phyloP scores from a whole-genome alignment of 75 land plant species.

The Cupressus sempervirens region DNA sequence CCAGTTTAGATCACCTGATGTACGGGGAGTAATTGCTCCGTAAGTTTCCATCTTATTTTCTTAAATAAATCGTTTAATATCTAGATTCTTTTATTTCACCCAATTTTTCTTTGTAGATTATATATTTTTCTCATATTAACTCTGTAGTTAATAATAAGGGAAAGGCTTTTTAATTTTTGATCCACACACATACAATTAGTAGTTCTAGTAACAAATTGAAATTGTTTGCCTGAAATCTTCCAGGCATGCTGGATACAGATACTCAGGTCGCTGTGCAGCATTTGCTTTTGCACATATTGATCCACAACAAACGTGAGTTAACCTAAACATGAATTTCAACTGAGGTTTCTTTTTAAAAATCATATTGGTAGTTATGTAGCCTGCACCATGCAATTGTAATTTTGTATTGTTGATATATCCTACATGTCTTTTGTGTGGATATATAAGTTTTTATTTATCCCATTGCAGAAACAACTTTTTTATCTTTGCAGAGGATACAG shows the following conservation, averaged over 20 bases:
- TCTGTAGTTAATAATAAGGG: background rate
- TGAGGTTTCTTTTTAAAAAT: background rate
- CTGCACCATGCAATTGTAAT: background rate
- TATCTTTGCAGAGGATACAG: background rate
- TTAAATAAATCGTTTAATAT: background rate
- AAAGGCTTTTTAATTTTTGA: background rate
- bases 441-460: no score
- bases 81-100: background rate
- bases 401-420: background rate
- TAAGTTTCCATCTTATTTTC: slow-evolving; percentile 26
- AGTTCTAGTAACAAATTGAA: background rate
- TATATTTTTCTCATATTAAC: background rate
- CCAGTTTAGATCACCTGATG: slow-evolving; percentile 54
- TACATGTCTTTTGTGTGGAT: no score
- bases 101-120: background rate
- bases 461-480: background rate
- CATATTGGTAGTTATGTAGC: background rate
- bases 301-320: slow-evolving; percentile 62
- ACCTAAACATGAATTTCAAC: background rate
- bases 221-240: slow-evolving; percentile 5
- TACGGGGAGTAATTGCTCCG: slow-evolving; percentile 97
- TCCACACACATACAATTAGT: background rate
- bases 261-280: slow-evolving; percentile 98
- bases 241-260: slow-evolving; percentile 98
- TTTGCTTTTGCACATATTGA: slow-evolving; percentile 96